phyloP scores from a whole-genome alignment of 352 stramenopile genomes.

The Pythium rishiriense region DNA sequence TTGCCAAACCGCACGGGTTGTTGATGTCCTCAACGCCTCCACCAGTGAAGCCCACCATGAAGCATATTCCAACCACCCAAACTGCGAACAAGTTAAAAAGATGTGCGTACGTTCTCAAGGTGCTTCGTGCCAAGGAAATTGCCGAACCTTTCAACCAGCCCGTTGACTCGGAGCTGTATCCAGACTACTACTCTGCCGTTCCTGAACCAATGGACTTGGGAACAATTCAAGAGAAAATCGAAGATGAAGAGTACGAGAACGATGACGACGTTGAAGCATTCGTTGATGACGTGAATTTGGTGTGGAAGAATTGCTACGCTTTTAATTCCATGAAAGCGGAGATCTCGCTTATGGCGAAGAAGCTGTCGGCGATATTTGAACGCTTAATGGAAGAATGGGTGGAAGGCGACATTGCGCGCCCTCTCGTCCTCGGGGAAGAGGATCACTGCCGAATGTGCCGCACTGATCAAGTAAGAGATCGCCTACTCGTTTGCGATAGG shows the following conservation, averaged over 20 bases:
- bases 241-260: slow-evolving; percentile 85
- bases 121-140: slow-evolving; percentile 79
- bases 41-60: slow-evolving; percentile 41
- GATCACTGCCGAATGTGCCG: slow-evolving; percentile 78
- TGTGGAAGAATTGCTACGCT: slow-evolving; percentile 87
- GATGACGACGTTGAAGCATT: slow-evolving; percentile 81
- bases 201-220: slow-evolving; percentile 79
- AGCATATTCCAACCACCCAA: slow-evolving; percentile 62
- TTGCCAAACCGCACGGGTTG: slow-evolving; percentile 48
- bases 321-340: slow-evolving; percentile 85
- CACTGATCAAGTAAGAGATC: slow-evolving; percentile 67
- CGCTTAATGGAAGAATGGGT: slow-evolving; percentile 83
- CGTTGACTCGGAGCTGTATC: slow-evolving; percentile 81
- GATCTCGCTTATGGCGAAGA: slow-evolving; percentile 74
- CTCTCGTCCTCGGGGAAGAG: slow-evolving; percentile 67
- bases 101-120: slow-evolving; percentile 72
- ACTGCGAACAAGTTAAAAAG: slow-evolving; percentile 62
- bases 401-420: slow-evolving; percentile 50
- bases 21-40: slow-evolving; percentile 52
- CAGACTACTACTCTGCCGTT: slow-evolving; percentile 80
- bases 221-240: slow-evolving; percentile 81
- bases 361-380: slow-evolving; percentile 76
- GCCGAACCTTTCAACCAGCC: slow-evolving; percentile 80
- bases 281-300: slow-evolving; percentile 75
- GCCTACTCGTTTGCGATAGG: slow-evolving; percentile 71